phyloP scores from a whole-genome alignment of 1,284 basidiomycete genomes.

The Cutaneotrichosporon sp. region DNA sequence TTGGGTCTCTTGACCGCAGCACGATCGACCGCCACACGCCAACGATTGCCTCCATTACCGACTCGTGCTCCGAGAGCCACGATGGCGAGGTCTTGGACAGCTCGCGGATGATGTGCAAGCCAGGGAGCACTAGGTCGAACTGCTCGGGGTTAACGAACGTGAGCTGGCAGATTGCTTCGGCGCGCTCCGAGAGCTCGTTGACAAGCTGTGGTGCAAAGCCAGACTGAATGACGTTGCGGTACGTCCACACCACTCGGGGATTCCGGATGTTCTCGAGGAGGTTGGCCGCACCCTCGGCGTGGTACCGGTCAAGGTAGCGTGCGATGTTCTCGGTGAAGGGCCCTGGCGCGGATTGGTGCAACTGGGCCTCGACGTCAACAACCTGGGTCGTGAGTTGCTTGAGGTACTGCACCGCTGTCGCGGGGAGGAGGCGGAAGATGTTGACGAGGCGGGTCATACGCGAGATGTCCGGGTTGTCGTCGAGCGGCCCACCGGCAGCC shows the following conservation, averaged over 20 bases:
- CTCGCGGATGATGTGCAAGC: constrained; percentile 74
- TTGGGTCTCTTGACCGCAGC: constrained; percentile 39
- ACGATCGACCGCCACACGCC: constrained; percentile 65
- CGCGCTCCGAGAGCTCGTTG: constrained; percentile 68
- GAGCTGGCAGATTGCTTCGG: constrained; percentile 62
- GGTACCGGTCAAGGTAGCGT: constrained; percentile 88
- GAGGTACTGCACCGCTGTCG: constrained; percentile 89
- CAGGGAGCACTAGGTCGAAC: constrained; percentile 62
- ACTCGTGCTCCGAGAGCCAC: constrained; percentile 58
- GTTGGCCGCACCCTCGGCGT: constrained; percentile 77
- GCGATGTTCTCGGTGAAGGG: constrained; percentile 94
- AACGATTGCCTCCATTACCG: constrained; percentile 67
- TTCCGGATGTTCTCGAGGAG: constrained; percentile 77
- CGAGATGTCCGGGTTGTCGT: constrained; percentile 86
- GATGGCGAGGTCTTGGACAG: constrained; percentile 65
- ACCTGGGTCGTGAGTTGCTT: constrained; percentile 80
- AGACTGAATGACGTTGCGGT: constrained; percentile 76
- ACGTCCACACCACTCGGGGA: constrained; percentile 71
- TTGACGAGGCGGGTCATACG: constrained; percentile 93
- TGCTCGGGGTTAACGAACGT: constrained; percentile 62
- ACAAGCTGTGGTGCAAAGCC: constrained; percentile 72
- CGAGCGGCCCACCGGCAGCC: constrained; percentile 72
- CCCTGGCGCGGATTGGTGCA: constrained; percentile 84
- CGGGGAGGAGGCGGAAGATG: constrained; percentile 92
- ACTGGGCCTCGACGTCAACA: constrained; percentile 87